These are phyloP conservation scores for Crithidia thermophila DNA, from an alignment of 208 protist species.

Conservation along the genomic window DNA sequence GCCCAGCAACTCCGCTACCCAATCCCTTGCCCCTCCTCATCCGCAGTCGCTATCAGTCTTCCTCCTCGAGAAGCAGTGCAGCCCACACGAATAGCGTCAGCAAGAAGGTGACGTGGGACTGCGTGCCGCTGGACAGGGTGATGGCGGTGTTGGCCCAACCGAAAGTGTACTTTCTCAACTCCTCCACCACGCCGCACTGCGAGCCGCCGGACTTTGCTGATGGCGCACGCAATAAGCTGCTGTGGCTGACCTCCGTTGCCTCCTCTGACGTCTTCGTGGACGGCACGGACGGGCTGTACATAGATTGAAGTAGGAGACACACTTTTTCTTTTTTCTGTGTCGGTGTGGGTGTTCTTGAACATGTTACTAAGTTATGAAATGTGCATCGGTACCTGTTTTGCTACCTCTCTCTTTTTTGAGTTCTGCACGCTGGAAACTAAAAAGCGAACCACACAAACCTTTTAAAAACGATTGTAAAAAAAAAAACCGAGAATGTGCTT, in stretches of 20 bases:
- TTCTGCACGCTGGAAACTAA: too few species aligned
- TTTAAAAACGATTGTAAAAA: too few species aligned
- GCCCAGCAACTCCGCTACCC: neutral
- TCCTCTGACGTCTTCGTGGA: slow-evolving; percentile 41
- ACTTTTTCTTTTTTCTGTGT: neutral
- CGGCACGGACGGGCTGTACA: slow-evolving; percentile 21
- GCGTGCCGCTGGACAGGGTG: slow-evolving; percentile 11
- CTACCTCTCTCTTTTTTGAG: neutral
- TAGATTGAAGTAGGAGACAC: slow-evolving; percentile 1
- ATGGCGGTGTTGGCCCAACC: slow-evolving; percentile 18
- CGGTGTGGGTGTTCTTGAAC: neutral
- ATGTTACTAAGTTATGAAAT: too few species aligned
- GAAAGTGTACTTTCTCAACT: slow-evolving; percentile 33
- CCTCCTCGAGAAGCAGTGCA: too few species aligned
- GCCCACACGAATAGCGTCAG: too few species aligned
- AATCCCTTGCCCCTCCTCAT: slow-evolving; percentile 12
- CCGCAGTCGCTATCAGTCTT: neutral
- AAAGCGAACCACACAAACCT: neutral
- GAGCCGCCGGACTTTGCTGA: slow-evolving; percentile 62
- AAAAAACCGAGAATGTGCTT: too few species aligned
- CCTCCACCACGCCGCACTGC: slow-evolving; percentile 70
- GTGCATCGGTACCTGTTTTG: too few species aligned
- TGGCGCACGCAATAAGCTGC: slow-evolving; percentile 19
- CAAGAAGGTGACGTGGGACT: neutral
- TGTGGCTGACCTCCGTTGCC: slow-evolving; percentile 3